Evolutionary conservation across 2,329 filamentous ascomycete species (phyloP).

Genomic region (Colletotrichum tanaceti): DNA sequence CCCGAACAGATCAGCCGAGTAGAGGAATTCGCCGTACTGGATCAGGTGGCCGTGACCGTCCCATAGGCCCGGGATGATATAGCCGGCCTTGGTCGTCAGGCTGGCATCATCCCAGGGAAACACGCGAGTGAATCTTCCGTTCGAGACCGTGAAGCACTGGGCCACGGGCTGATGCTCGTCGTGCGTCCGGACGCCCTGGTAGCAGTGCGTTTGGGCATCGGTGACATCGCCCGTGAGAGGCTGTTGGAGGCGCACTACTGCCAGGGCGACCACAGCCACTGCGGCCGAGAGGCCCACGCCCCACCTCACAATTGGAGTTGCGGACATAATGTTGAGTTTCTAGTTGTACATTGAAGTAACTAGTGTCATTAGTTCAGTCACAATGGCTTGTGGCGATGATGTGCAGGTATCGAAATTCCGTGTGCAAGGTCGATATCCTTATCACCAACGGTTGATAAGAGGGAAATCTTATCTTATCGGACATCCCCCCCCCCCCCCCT

Average conservation of each 20-base stretch:
- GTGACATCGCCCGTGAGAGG: conserved; percentile 27
- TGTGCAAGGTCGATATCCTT: conserved; percentile 33
- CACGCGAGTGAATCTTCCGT: conserved; percentile 64
- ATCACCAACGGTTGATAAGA: conserved; percentile 28
- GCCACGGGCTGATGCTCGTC: conserved; percentile 52
- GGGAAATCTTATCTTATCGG: conserved; percentile 26
- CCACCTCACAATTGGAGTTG: conserved; percentile 31
- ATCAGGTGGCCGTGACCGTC: conserved; percentile 77
- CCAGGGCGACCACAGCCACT: conserved; percentile 47
- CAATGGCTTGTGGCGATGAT: not conserved
- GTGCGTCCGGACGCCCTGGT: conserved; percentile 53
- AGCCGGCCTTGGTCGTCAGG: conserved; percentile 53
- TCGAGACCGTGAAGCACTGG: conserved; percentile 67
- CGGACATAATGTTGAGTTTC: conserved; percentile 23
- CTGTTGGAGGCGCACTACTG: conserved; percentile 44
- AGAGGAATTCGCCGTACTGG: conserved; percentile 74
- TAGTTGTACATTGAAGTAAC: conserved; percentile 12
- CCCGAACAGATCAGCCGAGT: conserved; percentile 74
- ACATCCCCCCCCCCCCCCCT: not conserved
- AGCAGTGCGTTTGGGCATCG: conserved; percentile 52
- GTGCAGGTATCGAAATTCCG: conserved; percentile 19
- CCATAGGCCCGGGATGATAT: conserved; percentile 75
- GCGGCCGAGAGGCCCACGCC: conserved; percentile 47
- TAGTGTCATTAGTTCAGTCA: conserved; percentile 4
- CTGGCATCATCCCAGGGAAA: conserved; percentile 51